Evolutionary conservation across 805 yeast species (phyloP).

Genomic region (Schizosaccharomyces japonicus): DNA sequence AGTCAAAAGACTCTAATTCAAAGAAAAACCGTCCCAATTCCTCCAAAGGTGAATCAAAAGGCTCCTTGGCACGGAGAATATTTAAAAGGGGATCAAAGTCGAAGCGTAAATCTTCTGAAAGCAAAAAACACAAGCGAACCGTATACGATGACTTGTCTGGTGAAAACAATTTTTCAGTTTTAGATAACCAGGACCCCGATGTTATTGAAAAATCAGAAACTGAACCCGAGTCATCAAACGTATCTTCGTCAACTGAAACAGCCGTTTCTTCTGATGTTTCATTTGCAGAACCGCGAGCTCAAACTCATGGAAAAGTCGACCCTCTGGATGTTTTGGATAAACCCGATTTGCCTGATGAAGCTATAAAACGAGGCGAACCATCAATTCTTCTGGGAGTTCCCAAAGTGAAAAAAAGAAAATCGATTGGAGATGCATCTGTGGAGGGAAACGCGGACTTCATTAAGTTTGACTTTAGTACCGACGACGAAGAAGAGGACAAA

Average conservation of each 20-base stretch:
- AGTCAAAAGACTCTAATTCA: no score
- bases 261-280: no score
- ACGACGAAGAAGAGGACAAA: conserved; percentile 21
- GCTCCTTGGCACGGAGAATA: background rate
- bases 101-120: background rate
- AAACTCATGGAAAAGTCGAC: conserved; percentile 1
- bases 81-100: background rate
- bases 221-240: no score
- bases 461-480: conserved; percentile 26
- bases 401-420: background rate
- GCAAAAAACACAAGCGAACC: no score
- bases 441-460: conserved; percentile 22
- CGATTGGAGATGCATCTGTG: background rate
- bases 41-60: no score
- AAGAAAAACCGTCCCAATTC: no score
- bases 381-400: background rate
- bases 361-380: background rate
- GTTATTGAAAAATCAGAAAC: no score
- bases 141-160: background rate
- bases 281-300: no score
- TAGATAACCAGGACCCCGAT: background rate
- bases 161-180: background rate
- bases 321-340: background rate
- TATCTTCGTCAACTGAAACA: no score
- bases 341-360: conserved; percentile 1